A percentile compares a stretch with the other conserved stretches of the same genome.
Conservation (phyloP, 176 grass and related monocot genomes). For the maize (Zea mays) region Zm-B73-REFERENCE-NAM-5.0 NC_050096.1:250771001-250771500, state of each 20-base stretch:
- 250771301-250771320: constrained; percentile 58
- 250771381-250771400: constrained; percentile 90
- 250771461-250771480: constrained; percentile 79
- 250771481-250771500: constrained; percentile 60
- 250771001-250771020: constrained; percentile 6
- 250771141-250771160: constrained; percentile 30
- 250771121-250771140: constrained; percentile 30
- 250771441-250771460: constrained; percentile 48
- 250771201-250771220: constrained; percentile 4
- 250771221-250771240: constrained; percentile 45
- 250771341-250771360: constrained; percentile 86
- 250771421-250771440: constrained; percentile 55
- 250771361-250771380: constrained; percentile 72
- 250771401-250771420: constrained; percentile 96
- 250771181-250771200: neutral
- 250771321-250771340: constrained; percentile 77
- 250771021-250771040: neutral
- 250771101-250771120: neutral
- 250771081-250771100: neutral
- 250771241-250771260: constrained; percentile 75
- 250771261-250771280: constrained; percentile 88
- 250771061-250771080: neutral
- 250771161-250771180: neutral
- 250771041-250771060: neutral
- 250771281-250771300: constrained; percentile 86